Base-by-base conservation (phyloP, 805 yeast species). In the Wickerhamomyces tratensis region DNA sequence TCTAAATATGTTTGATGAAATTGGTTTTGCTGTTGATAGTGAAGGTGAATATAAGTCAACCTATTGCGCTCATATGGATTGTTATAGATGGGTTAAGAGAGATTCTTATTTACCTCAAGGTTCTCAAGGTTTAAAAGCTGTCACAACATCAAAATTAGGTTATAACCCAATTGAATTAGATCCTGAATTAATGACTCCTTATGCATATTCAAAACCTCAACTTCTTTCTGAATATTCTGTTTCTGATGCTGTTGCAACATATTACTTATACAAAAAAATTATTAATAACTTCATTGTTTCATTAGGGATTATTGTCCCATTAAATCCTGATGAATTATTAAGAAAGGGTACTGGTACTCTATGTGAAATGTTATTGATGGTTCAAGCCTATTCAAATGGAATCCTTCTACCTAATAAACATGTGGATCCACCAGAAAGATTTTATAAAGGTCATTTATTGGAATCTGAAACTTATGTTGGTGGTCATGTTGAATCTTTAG, bases 171-270 rank as follows among this genome's bases (percentile, higher is more conserved):
- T 89, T 13, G 98, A 93, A 63, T 69, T 93, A 45, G 98, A 93
- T 53, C 99, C 99, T 0, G 99, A 93, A 63, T 67, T 89, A 40
- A 93, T 93, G 99, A 88, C 97, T 0, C 97, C 97, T 0, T 93
- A 91, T 61, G 99, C 99, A 5, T 78, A 82, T 50, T 96, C 89
- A 54, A 77, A 83, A 52, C 98, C 99, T 1, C 98, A 93, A 56
- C 65, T 82, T 5, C 64, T 93, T 41, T 87, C 98, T 0, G 98
- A 94, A 58, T 93, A 93, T 62, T 94, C 98, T 1, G 99, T 93
- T 27, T 94, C 98, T 44, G 99, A 93, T 71, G 99, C 99, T 11
- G 98, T 94, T 35, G 98, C 98, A 5, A 93, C 99, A 0, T 93
- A 89, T 59, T 93, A 93, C 62, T 68, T 93, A 38, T 93, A 89